phyloP scores from a whole-genome alignment of 1,139 yeast species.

The Martiniozyma asiatica region DNA sequence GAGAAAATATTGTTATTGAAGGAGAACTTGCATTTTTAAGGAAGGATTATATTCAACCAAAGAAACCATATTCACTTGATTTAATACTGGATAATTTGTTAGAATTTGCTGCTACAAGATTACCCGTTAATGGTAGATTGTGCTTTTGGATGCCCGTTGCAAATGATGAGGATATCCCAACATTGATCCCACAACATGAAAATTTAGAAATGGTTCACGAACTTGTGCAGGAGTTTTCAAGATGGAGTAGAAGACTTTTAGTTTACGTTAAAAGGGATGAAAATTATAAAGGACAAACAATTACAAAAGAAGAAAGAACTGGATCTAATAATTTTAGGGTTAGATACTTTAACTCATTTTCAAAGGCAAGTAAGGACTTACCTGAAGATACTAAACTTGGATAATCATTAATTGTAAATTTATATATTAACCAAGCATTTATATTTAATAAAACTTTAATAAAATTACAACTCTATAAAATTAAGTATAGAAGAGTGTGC shows the following conservation, averaged over 20 bases:
- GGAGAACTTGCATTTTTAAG: slow-evolving; percentile 71
- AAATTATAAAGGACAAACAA: slow-evolving; percentile 44
- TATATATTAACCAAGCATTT: too few species aligned
- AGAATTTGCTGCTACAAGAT: slow-evolving; percentile 55
- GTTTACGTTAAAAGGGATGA: slow-evolving; percentile 64
- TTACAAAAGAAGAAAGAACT: slow-evolving; percentile 28
- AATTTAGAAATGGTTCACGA: slow-evolving; percentile 59
- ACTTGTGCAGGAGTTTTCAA: slow-evolving; percentile 79
- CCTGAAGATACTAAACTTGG: too few species aligned
- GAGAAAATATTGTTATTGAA: slow-evolving; percentile 58
- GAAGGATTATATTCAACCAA: slow-evolving; percentile 83
- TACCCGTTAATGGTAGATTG: slow-evolving; percentile 65
- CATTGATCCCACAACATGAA: slow-evolving; percentile 69
- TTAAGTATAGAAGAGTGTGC: too few species aligned
- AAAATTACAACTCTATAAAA: too few species aligned
- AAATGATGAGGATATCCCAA: slow-evolving; percentile 62
- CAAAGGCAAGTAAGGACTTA: slow-evolving; percentile 7
- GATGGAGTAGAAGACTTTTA: slow-evolving; percentile 81
- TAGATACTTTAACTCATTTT: slow-evolving; percentile 63
- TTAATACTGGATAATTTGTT: slow-evolving; percentile 66
- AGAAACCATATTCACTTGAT: slow-evolving; percentile 78
- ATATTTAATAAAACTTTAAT: too few species aligned
- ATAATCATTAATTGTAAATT: too few species aligned
- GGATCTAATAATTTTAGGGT: slow-evolving; percentile 57
- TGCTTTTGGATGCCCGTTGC: slow-evolving; percentile 99